phyloP scores from a whole-genome alignment of 169 alveolate genomes.

The Plasmodium falciparum region DNA sequence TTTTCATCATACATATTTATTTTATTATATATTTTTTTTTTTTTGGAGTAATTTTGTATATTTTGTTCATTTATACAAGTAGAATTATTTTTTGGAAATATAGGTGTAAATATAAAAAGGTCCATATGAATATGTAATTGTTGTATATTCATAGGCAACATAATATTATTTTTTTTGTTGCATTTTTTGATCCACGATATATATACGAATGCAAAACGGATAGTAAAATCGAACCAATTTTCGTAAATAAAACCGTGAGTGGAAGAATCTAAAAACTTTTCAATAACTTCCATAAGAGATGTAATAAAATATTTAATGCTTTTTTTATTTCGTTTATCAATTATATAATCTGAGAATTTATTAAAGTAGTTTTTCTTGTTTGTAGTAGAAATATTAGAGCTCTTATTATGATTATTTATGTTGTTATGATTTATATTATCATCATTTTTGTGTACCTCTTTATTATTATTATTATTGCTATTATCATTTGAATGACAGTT shows the following conservation, averaged over 20 bases:
- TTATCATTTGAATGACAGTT: too few relatives aligned
- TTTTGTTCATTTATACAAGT: not conserved
- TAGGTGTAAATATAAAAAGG: constrained; percentile 34
- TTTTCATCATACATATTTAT: not conserved
- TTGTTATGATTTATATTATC: too few relatives aligned
- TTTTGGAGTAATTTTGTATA: not conserved
- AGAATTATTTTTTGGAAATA: constrained; percentile 32
- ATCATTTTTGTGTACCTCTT: too few relatives aligned
- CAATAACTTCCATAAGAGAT: constrained; percentile 63
- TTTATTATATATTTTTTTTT: not conserved
- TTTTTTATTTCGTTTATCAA: constrained; percentile 41
- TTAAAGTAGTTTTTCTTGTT: constrained; percentile 13
- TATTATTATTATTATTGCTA: too few relatives aligned
- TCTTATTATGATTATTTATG: not conserved
- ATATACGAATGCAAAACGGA: constrained; percentile 73
- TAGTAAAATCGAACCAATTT: constrained; percentile 76
- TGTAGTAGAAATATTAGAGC: not conserved
- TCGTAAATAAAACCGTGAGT: constrained; percentile 40
- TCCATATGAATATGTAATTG: constrained; percentile 40
- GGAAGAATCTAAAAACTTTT: constrained; percentile 42
- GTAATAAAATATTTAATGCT: constrained; percentile 70
- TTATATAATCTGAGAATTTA: constrained; percentile 25
- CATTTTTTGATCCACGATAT: constrained; percentile 71
- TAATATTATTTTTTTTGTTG: constrained; percentile 14
- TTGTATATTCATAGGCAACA: constrained; percentile 40